phyloP scores from a whole-genome alignment of 345 rosid species.

The Camelina laxa region DNA sequence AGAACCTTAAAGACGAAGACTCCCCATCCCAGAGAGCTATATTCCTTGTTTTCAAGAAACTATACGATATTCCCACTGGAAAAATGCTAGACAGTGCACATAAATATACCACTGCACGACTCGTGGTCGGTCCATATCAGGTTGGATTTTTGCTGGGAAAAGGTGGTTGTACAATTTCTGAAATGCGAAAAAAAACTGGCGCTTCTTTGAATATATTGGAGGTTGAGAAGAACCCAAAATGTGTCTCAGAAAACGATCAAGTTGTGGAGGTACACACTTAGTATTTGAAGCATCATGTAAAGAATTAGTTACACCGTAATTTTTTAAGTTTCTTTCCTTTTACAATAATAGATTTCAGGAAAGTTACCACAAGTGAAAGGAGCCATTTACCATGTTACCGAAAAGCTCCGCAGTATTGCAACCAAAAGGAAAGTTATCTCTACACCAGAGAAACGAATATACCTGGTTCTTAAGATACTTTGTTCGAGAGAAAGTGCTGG shows the following conservation, averaged over 20 bases:
- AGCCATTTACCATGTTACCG: no score
- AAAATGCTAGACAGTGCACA: conserved; percentile 29
- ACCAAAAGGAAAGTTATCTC: no score
- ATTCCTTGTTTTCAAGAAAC: conserved; percentile 63
- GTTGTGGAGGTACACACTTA: conserved; percentile 61
- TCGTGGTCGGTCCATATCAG: conserved; percentile 58
- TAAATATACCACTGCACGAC: conserved; percentile 55
- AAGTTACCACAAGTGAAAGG: no score
- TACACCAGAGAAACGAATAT: no score
- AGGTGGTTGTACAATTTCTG: conserved; percentile 27
- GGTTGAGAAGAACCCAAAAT: conserved; percentile 58
- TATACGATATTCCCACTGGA: conserved; percentile 51
- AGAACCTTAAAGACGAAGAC: conserved; percentile 55
- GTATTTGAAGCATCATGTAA: no score
- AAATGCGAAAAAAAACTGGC: conserved; percentile 56
- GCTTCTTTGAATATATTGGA: conserved; percentile 47
- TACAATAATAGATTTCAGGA: no score
- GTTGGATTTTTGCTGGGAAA: conserved; percentile 66
- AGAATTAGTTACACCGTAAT: no score
- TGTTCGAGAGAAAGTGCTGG: conserved; percentile 52
- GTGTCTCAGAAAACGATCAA: conserved; percentile 57
- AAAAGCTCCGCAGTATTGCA: no score
- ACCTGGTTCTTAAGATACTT: conserved; percentile 59
- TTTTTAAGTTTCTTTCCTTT: no score
- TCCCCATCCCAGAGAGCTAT: conserved; percentile 70